Conservation (phyloP, 345 rosid genomes). For the Schrenkiella parvula region DNA sequence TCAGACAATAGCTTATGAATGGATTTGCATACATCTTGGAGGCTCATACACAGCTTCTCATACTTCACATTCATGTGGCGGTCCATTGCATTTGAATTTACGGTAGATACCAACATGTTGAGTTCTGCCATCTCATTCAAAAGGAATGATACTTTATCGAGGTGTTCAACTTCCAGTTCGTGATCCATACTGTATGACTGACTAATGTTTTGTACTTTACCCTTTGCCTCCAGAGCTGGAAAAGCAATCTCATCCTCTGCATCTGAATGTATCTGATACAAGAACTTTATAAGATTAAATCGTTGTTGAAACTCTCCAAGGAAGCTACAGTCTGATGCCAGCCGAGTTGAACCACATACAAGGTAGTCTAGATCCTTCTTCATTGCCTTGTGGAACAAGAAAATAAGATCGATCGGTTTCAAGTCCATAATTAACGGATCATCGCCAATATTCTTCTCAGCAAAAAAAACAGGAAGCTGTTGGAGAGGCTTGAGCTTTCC, state of each 20-base stretch:
- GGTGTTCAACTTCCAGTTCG: slow-evolving; percentile 45
- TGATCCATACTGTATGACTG: slow-evolving; percentile 65
- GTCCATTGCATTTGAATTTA: slow-evolving; percentile 23
- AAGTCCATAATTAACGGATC: slow-evolving; percentile 31
- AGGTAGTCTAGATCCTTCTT: slow-evolving; percentile 68
- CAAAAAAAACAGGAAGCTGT: slow-evolving; percentile 24
- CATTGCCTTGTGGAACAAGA: slow-evolving; percentile 74
- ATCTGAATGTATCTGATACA: slow-evolving; percentile 58
- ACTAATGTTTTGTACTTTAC: slow-evolving; percentile 55
- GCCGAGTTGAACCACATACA: slow-evolving; percentile 47
- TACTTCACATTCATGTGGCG: slow-evolving; percentile 24
- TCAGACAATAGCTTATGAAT: slow-evolving; percentile 61
- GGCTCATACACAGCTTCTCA: slow-evolving; percentile 46
- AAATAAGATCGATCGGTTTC: slow-evolving; percentile 60
- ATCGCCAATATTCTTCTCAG: slow-evolving; percentile 29
- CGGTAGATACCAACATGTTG: neutral
- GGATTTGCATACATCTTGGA: slow-evolving; percentile 56
- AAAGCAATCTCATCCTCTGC: slow-evolving; percentile 80
- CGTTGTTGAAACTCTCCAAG: slow-evolving; percentile 52
- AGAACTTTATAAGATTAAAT: slow-evolving; percentile 50
- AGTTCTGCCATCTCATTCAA: slow-evolving; percentile 48
- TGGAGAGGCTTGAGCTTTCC: slow-evolving; percentile 19
- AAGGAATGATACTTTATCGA: slow-evolving; percentile 46
- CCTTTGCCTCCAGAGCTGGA: slow-evolving; percentile 77
- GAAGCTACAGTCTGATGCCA: slow-evolving; percentile 45